Base-by-base conservation (phyloP, 2,329 filamentous ascomycete genomes). In the Corniculantispora saksenae region DNA sequence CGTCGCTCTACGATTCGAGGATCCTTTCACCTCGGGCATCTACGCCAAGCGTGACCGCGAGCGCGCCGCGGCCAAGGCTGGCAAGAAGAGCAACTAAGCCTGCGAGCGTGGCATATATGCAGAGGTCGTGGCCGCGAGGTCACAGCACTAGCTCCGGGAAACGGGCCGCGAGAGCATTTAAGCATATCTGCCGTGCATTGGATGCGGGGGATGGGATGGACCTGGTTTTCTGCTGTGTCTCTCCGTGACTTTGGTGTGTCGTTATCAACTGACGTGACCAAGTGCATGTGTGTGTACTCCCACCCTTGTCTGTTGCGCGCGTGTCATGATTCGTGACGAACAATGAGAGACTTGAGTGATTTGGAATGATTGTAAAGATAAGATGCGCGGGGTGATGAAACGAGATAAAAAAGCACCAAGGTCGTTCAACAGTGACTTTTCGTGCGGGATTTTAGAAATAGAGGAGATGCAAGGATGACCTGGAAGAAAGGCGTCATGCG, bases 1-100 rank as follows among this genome's bases (percentile, higher is more conserved):
- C 74, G 79, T 97, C 67, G 94, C 94, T 13, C 83, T 97, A 74
- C 83, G 83, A 72, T 97, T 89, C 80, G 94, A 98, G 83, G 94
- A 98, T 78, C 94, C 94, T 5, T 99, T 98, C 80, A 99, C 95
- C 8, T 87, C 88, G 3, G 91, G 86, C 69, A 99, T 99, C 74
- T 99, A 98, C 78, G 91, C 90, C 70, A 96, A 95, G 87, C 85
- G 92, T 67, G 91, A 93, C 65, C 79, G 79, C 65, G 83, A 87
- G 74, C 81, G 83, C 68, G 83, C 82, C 35, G 80, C 77, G 56
- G 75, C 72, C 61, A 74, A 78, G 51, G 77, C 79, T 64, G 77
- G 76, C 70, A 86, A 86, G 80, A 87, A 87, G 79, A 75, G 79
- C 69, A 81, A 80, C 69, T 86, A 76, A 32, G 53, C 29, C 3